Evolutionary conservation across 495 filamentous ascomycete genomes (phyloP), one percentile per base, ranked within the genome.

Genomic region (Podospora tetraspora): DNA sequence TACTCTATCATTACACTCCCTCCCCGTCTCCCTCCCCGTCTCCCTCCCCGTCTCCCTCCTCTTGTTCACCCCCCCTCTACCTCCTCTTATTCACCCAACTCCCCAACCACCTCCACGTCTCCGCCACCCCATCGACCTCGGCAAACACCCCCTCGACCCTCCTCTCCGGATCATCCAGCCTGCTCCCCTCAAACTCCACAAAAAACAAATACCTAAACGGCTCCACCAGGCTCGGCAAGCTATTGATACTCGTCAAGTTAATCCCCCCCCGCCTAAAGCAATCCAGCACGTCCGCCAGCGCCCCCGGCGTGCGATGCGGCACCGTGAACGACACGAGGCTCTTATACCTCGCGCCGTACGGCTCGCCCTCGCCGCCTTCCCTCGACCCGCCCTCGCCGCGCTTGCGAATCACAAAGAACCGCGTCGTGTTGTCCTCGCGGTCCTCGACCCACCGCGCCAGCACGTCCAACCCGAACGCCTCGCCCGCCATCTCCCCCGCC

Each of bases 141-240:
- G 73, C 74, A 57, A 92, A 69, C 61, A 83, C 84, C 59, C 75
- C 72, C 67, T 84, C 81, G 1, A 89, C 87, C 63, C 79, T 76
- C 29, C 84, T 83, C 27, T 80, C 76, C 27, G 81, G 81, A 60
- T 85, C 85, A 57, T 82, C 76, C 37, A 75, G 68, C 57, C 74
- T 73, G 69, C 80, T 81, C 6, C 89, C 88, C 75, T 91, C 85
- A 75, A 96, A 92, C 81, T 98, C 95, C 23, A 97, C 89, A 77
- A 99, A 90, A 79, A 98, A 97, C 27, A 97, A 85, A 79, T 99
- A 99, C 74, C 94, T 88, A 90, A 96, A 98, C 30, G 90, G 85
- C 64, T 79, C 78, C 58, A 85, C 80, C 69, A 91, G 82, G 72
- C 90, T 94, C 16, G 95, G 95, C 70, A 96, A 79, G 67, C 91